Evolutionary conservation across 192 early-diverging fungal genomes (phyloP), one percentile per base, ranked within the genome.

Genomic region (Backusella westeae): DNA sequence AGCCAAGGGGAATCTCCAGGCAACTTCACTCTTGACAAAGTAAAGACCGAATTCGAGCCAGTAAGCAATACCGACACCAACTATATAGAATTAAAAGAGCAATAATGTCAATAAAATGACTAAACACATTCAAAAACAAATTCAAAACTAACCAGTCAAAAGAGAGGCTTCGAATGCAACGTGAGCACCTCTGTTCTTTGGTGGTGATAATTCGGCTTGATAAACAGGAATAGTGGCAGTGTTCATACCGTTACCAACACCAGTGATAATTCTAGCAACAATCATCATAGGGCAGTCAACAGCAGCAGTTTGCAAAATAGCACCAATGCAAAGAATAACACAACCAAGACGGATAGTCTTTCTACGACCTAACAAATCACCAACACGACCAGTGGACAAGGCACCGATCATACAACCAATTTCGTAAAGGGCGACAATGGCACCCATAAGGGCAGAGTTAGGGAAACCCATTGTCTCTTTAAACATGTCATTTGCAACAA

Each of bases 1-100:
- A 19, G 86, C 91, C 9, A 95, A 81, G 6, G 93, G 91, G 26
- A 92, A 78, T 23, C 93, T 85, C 93, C 93, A 96, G 23, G 87
- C 78, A 32, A 82, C 73, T 70, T 66, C 65, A 34, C 72, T 73
- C 80, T 66, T 77, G 23, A 68, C 71, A 44, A 41, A 75, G 52
- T 71, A 44, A 32, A 78, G 75, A 35, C 76, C 88, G 78, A 81
- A 88, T n/a, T 86, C 80, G 4, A 89, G 72, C 75, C 85, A 76
- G 74, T 85, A 88, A 38, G 88, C 83, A 39, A 89, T 84, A 29
- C 82, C 75, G 34, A 87, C 82, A 21, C 88, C 88, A 44, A 86
- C 82, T 0, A 85, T 85, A 8, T 63, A n/a, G 49, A 29, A 29
- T 63, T 23, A 63, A 63, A 63, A 26, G 23, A 10, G 23, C 9